Evolutionary conservation across 129 eudicot species (phyloP), one percentile per base, ranked within the genome.

Genomic region (Tagetes erecta): DNA sequence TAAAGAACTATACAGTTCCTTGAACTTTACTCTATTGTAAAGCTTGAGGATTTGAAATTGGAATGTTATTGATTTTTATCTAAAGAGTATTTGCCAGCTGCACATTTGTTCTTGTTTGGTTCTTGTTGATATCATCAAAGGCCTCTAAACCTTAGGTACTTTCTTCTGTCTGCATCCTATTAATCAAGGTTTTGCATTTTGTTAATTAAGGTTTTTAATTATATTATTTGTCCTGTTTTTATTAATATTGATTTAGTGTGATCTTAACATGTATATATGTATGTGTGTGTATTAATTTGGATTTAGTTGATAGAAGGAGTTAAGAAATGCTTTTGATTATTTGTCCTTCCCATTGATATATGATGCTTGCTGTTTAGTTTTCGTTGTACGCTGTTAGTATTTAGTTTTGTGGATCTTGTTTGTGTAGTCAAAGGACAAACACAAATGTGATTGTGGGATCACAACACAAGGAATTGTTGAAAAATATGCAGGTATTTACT

Each of bases 21-120:
- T 79, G 74, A 79, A 72, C 27, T 72, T 72, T 72, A 79, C 78
- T 79, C 83, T 79, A 63, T 42, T 79, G 63, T 42, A 79, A 79
- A 72, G 78, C 39, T 79, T 79, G 74, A 52, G 78, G 66, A 64
- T 72, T 72, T 72, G 63, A 72, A 62, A 72, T 64, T 45, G 74
- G 69, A 79, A 72, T 63, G 41, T 46, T 34, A 8, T 69, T 47
- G 45, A 34, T 76, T 71, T 70, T 70, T 64, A 41, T 71, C 44
- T 14, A 64, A 71, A 65, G 78, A 71, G 8, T 68, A 62, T 64
- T 79, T 79, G 78, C 83, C 83, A 72, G 78, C 78, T 79, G 74
- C 78, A 64, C 9, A 55, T 49, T 76, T 69, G 75, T 65, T 74
- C 71, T 74, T 60, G 62, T 74, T 74, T 62, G 60, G 76, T 20